phyloP scores from a whole-genome alignment of 83 land plant species.

The Thuja plicata region DNA sequence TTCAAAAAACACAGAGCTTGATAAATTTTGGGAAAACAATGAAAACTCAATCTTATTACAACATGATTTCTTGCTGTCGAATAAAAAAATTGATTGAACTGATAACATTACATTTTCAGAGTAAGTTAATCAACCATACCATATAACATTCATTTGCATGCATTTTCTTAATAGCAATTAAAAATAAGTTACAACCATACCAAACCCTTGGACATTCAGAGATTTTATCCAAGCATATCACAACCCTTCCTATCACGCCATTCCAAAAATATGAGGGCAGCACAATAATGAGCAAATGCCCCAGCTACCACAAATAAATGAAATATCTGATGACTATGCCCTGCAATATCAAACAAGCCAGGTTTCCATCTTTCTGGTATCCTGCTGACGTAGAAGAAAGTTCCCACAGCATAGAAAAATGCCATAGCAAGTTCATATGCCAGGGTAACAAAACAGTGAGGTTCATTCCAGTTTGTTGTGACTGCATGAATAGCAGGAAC shows the following conservation, averaged over 20 bases:
- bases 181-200: background rate
- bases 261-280: slow-evolving; percentile 53
- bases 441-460: slow-evolving; percentile 29
- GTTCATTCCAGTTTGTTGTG: slow-evolving; percentile 51
- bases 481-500: slow-evolving; percentile 67
- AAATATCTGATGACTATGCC: slow-evolving; percentile 78
- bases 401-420: slow-evolving; percentile 47
- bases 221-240: slow-evolving; percentile 11
- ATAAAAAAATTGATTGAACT: background rate
- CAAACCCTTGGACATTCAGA: background rate
- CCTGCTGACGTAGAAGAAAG: slow-evolving; percentile 57
- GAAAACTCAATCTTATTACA: background rate
- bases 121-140: background rate
- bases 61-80: background rate
- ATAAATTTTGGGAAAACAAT: background rate
- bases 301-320: slow-evolving; percentile 62
- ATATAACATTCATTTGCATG: background rate
- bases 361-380: slow-evolving; percentile 79
- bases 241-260: slow-evolving; percentile 53
- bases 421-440: slow-evolving; percentile 71
- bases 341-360: slow-evolving; percentile 59
- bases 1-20: background rate
- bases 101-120: background rate
- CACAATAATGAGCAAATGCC: slow-evolving; percentile 74
- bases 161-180: background rate